phyloP scores from a whole-genome alignment of 2,329 filamentous ascomycete species.

The Geoglossum cookeanum region DNA sequence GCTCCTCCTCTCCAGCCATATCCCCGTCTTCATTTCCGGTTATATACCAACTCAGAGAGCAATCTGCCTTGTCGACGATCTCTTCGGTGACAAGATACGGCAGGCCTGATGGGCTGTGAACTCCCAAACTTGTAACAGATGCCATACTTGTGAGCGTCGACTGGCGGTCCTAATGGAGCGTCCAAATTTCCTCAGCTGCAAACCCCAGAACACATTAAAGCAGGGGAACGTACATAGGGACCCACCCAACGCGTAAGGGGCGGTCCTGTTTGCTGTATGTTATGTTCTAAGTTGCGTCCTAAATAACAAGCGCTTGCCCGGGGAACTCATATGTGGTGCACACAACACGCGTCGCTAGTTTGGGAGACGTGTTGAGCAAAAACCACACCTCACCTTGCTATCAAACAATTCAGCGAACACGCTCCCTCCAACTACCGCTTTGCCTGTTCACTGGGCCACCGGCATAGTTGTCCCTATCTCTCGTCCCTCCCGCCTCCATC shows the following conservation, averaged over 20 bases:
- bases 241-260: neutral
- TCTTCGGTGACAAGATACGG: conserved; percentile 67
- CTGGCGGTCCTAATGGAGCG: neutral
- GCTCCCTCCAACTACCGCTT: neutral
- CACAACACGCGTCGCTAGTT: neutral
- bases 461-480: neutral
- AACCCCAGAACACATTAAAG: neutral
- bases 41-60: conserved; percentile 51
- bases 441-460: neutral
- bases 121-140: conserved; percentile 70
- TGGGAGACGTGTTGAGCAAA: neutral
- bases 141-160: conserved; percentile 44
- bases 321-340: neutral
- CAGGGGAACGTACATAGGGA: neutral
- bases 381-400: neutral
- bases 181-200: neutral
- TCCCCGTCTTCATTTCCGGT: conserved; percentile 24
- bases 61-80: conserved; percentile 49
- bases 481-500: neutral
- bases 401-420: neutral
- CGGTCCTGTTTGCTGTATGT: neutral
- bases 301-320: neutral
- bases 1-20: conserved; percentile 35
- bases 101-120: conserved; percentile 73
- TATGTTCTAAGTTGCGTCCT: neutral